Evolutionary conservation across 179 eudicot species (phyloP).

Genomic region (Spergularia azorica): DNA sequence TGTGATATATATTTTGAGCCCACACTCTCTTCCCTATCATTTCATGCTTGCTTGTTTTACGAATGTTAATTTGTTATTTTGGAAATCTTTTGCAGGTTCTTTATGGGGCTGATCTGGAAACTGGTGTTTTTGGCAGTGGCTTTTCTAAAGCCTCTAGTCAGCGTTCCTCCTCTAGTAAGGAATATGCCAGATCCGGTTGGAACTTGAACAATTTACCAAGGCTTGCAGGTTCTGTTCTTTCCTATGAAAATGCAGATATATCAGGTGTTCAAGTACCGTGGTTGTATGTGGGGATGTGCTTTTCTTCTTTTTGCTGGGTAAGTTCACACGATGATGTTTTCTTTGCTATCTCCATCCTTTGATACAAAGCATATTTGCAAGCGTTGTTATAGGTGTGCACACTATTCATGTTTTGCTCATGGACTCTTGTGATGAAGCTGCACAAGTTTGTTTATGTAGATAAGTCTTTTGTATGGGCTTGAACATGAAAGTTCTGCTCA

Average conservation of each 20-base stretch:
- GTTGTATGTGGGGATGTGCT: conserved; percentile 98
- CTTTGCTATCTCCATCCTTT: background rate
- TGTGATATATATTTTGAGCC: conserved; percentile 29
- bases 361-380: background rate
- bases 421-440: background rate
- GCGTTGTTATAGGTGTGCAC: background rate
- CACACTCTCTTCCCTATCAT: background rate
- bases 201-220: conserved; percentile 95
- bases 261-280: conserved; percentile 99
- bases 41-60: background rate
- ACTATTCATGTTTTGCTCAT: background rate
- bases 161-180: conserved; percentile 49
- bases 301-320: conserved; percentile 99
- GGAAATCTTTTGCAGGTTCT: conserved; percentile 58
- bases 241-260: conserved; percentile 88
- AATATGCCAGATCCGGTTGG: conserved; percentile 86
- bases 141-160: conserved; percentile 63
- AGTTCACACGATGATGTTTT: conserved; percentile 31
- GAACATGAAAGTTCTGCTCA: background rate
- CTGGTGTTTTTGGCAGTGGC: conserved; percentile 94
- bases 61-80: conserved; percentile 1
- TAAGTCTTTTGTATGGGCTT: background rate
- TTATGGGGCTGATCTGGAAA: conserved; percentile 97
- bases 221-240: conserved; percentile 91
- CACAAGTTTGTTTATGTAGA: background rate